Evolutionary conservation across 805 yeast species (phyloP), one percentile per base, ranked within the genome.

Genomic region (Saturnispora serradocipensis): DNA sequence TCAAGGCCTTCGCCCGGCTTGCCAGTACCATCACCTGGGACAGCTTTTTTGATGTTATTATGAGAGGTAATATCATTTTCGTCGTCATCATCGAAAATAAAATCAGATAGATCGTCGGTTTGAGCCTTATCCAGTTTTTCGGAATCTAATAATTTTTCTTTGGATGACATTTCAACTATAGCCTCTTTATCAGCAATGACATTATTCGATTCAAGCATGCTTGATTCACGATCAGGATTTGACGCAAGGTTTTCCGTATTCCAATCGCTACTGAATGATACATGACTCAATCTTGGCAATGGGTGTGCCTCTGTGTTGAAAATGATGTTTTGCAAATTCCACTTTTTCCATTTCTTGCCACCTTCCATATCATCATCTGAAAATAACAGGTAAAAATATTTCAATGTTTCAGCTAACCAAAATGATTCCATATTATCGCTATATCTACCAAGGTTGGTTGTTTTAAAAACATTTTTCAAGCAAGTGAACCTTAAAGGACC

Each of bases 251-350:
- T 32, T 5, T 30, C 30, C 15, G n/a, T 24, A 16, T 61, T 59
- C 87, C 88, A 84, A 0, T 86, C 86, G 3, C 88, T 83, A 45
- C 70, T 71, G 61, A 82, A 80, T 51, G 64, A 58, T 25, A 68
- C 71, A 71, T 74, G 67, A 25, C 75, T 76, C 53, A 88, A 78
- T 39, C 71, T 74, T n/a, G 97, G 97, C 67, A 89, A 79, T 36
- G 96, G 93, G 65, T 89, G 97, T 0, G 95, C 97, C 63, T 89
- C 97, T 1, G 97, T 88, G 69, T 88, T 90, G 73, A 87, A 88
- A 5, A 90, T 88, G 50, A 82, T 76, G 53, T 81, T 69, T 45
- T 78, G 78, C 58, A 89, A 70, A 30, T 90, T 88, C 56, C 86
- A 68, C 51, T 80, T 74, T 55, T 76, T 72, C 16, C 74, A 73